Percentiles rank a stretch among this genome's conserved stretches.
These are phyloP conservation scores for Pseudogymnoascus sp. DNA, from an alignment of 2,329 filamentous ascomycete genomes.

Conservation along the genomic window DNA sequence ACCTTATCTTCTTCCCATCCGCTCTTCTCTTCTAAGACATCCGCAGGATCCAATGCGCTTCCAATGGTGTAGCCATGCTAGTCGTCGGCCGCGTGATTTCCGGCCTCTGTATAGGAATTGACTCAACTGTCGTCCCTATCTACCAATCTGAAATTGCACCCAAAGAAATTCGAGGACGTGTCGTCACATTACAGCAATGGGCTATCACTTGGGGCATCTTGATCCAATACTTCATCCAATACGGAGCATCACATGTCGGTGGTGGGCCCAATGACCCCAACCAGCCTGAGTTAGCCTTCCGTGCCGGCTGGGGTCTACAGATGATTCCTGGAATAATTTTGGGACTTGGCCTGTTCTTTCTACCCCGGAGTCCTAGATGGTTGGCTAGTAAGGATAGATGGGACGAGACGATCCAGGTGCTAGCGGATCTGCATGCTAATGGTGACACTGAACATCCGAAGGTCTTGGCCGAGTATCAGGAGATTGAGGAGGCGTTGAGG, in stretches of 20 bases:
- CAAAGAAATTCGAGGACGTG: constrained; percentile 49
- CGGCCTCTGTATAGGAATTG: constrained; percentile 67
- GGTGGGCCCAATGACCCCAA: constrained; percentile 42
- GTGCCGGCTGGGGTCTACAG: constrained; percentile 56
- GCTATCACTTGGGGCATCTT: constrained; percentile 65
- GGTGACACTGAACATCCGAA: constrained; percentile 50
- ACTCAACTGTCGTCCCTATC: constrained; percentile 58
- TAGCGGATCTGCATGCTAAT: constrained; percentile 52
- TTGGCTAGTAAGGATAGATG: constrained; percentile 60
- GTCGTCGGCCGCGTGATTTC: constrained; percentile 64
- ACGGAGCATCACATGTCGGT: constrained; percentile 50
- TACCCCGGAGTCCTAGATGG: constrained; percentile 62
- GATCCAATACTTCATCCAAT: constrained; percentile 61
- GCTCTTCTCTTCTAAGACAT: background rate
- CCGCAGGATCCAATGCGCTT: constrained; percentile 47
- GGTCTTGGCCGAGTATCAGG: constrained; percentile 56
- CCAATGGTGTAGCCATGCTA: constrained; percentile 61
- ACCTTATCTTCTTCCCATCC: constrained; percentile 8
- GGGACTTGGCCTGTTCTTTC: constrained; percentile 54
- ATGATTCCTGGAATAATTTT: constrained; percentile 47
- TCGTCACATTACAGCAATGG: constrained; percentile 62
- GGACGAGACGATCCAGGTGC: constrained; percentile 54
- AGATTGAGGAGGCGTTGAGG: constrained; percentile 66
- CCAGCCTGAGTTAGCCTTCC: constrained; percentile 48
- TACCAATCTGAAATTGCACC: constrained; percentile 61